These are phyloP conservation scores for Trichoderma guizhouense DNA, from an alignment of 2,329 filamentous ascomycete species.

Conservation along the genomic window DNA sequence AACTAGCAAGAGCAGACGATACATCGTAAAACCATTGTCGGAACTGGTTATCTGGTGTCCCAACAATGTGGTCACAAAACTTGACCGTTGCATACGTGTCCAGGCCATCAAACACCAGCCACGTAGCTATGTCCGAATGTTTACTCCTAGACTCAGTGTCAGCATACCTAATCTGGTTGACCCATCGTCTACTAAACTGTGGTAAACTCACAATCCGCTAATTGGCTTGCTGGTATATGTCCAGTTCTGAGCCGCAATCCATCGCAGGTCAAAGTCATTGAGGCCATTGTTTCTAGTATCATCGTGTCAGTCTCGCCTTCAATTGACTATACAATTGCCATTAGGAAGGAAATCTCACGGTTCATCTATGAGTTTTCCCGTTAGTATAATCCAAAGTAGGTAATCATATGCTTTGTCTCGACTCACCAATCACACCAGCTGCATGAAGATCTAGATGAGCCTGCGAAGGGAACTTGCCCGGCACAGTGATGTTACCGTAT, in stretches of 20 bases:
- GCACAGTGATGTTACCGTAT: constrained; percentile 34
- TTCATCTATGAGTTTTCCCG: constrained; percentile 26
- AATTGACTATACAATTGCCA: neutral
- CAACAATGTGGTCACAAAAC: constrained; percentile 53
- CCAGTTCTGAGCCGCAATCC: constrained; percentile 54
- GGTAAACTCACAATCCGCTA: constrained; percentile 35
- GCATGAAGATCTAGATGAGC: constrained; percentile 56
- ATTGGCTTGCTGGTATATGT: constrained; percentile 52
- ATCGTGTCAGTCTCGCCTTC: neutral
- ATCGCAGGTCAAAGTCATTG: constrained; percentile 58
- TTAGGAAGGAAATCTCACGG: constrained; percentile 24
- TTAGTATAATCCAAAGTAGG: neutral
- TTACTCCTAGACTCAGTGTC: constrained; percentile 24
- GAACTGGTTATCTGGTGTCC: constrained; percentile 60
- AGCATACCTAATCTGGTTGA: neutral
- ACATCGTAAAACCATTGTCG: constrained; percentile 60
- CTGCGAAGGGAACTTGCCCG: constrained; percentile 54
- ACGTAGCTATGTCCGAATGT: constrained; percentile 37
- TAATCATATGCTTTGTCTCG: neutral
- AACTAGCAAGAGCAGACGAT: constrained; percentile 38
- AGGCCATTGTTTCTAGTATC: constrained; percentile 46
- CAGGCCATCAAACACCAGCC: constrained; percentile 59
- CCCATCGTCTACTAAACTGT: neutral
- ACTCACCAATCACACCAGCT: constrained; percentile 46
- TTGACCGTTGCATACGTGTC: constrained; percentile 58